A percentile compares a stretch with the other conserved stretches of the same genome.
Evolutionary conservation across 2,329 filamentous ascomycete species (phyloP).

Genomic region (Hypoxylon sp.): DNA sequence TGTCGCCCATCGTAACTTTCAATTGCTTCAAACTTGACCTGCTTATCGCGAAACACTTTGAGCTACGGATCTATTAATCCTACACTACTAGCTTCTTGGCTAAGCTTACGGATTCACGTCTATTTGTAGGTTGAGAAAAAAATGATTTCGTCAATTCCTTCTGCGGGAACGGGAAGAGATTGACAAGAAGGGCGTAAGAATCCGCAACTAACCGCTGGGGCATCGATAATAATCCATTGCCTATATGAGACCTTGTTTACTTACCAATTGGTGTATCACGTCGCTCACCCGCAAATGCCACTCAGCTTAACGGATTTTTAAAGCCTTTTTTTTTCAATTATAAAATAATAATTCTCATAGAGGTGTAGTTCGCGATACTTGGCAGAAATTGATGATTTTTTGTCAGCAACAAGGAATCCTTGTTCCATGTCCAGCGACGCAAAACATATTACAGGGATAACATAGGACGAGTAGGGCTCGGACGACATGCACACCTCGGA

Average conservation of each 20-base stretch:
- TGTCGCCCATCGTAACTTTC: constrained; percentile 32
- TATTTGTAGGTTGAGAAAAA: constrained; percentile 6
- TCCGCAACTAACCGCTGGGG: constrained; percentile 5
- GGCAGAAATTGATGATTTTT: constrained; percentile 17
- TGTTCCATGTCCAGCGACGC: constrained; percentile 22
- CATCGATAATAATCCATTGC: not conserved
- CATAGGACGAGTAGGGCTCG: constrained; percentile 27
- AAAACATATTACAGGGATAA: constrained; percentile 23
- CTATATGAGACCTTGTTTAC: not conserved
- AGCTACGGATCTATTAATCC: not conserved
- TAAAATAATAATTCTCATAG: constrained; percentile 1
- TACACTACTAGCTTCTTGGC: constrained; percentile 1
- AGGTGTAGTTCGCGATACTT: constrained; percentile 21
- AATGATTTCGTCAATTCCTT: not conserved
- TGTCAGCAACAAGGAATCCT: constrained; percentile 19
- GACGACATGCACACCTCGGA: constrained; percentile 27
- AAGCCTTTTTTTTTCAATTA: not conserved
- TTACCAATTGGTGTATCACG: not conserved
- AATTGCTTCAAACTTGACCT: constrained; percentile 9
- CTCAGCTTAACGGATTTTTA: not conserved
- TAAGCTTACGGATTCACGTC: not conserved
- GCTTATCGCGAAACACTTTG: constrained; percentile 1
- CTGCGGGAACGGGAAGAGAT: not conserved
- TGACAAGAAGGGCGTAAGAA: constrained; percentile 18
- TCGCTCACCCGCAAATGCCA: not conserved